Base-by-base conservation (phyloP, 176 grass and related monocot species). In the Coix lacrymajobi region DNA sequence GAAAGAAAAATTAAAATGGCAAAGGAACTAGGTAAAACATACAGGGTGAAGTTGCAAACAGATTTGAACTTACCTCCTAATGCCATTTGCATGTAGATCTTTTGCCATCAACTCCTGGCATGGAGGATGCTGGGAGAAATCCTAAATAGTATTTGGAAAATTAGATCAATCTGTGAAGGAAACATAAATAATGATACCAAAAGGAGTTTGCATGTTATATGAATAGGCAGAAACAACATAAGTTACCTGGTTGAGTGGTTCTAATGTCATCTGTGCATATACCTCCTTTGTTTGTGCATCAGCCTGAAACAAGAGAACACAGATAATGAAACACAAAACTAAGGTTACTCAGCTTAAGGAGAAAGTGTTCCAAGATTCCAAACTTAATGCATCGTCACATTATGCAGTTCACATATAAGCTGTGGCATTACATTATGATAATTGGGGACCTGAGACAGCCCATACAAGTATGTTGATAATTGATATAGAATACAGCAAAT, bases 261-360 rank as follows among this genome's bases (percentile, higher is more conserved):
- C 92, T 61, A 97, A 73, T 31, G 95, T 97, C 95, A 97, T 97
- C 76, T 97, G 95, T 1, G 95, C 90, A 78, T 97, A 97, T 34
- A 97, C 95, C 83, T 97, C 95, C 85, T 97, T 92, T 40, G 57
- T 29, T n/a, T n/a, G n/a, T n/a, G n/a, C n/a, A n/a, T n/a, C n/a
- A n/a, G n/a, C n/a, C n/a, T n/a, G n/a, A n/a, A n/a, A n/a, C n/a
- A n/a, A n/a, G n/a, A n/a, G n/a, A n/a, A n/a, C n/a, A n/a, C n/a
- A n/a, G n/a, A n/a, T n/a, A n/a, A n/a, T n/a, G n/a, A n/a, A n/a
- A n/a, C n/a, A n/a, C n/a, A n/a, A n/a, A n/a, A n/a, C n/a, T n/a
- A n/a, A n/a, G n/a, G n/a, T n/a, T n/a, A n/a, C n/a, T n/a, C n/a
- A n/a, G n/a, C n/a, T n/a, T n/a, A n/a, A n/a, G n/a, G n/a, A n/a